Conservation (phyloP, 1,284 basidiomycete species). For the Grifola frondosa region DNA sequence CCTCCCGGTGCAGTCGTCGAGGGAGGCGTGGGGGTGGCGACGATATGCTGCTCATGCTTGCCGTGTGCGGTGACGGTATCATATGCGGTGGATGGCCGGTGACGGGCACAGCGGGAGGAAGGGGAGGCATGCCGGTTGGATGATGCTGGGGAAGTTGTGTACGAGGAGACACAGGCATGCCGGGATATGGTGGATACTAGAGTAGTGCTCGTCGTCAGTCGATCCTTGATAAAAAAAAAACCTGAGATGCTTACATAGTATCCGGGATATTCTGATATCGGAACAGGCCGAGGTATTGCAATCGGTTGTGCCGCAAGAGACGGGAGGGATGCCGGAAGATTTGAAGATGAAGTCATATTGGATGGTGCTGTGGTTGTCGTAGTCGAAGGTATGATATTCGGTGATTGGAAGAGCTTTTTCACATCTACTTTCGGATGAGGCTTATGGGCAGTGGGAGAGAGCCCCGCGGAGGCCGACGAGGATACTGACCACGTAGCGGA, state of each 20-base stretch:
- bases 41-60: constrained; percentile 47
- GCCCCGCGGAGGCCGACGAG: constrained; percentile 33
- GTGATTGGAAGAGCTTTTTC: constrained; percentile 66
- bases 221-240: too few species aligned
- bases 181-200: constrained; percentile 38
- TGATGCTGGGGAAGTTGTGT: constrained; percentile 55
- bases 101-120: constrained; percentile 52
- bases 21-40: constrained; percentile 72
- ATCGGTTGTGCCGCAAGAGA: too few species aligned
- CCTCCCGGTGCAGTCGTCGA: constrained; percentile 40
- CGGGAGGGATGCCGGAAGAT: constrained; percentile 45
- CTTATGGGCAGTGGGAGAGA: constrained; percentile 30
- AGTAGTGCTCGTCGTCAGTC: constrained; percentile 31
- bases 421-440: constrained; percentile 58
- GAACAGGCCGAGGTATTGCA: too few species aligned
- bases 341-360: constrained; percentile 39
- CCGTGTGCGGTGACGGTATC: constrained; percentile 47
- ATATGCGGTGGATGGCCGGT: constrained; percentile 49
- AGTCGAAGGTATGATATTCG: constrained; percentile 38
- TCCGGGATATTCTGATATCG: constrained; percentile 34
- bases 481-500: constrained; percentile 30
- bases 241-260: constrained; percentile 41
- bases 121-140: constrained; percentile 63
- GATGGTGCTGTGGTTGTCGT: constrained; percentile 39
- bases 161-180: constrained; percentile 64